A percentile compares a stretch with the other conserved stretches of the same genome.
Evolutionary conservation across 805 yeast genomes (phyloP).

Genomic region (Kodamaea nitidulidarum): DNA sequence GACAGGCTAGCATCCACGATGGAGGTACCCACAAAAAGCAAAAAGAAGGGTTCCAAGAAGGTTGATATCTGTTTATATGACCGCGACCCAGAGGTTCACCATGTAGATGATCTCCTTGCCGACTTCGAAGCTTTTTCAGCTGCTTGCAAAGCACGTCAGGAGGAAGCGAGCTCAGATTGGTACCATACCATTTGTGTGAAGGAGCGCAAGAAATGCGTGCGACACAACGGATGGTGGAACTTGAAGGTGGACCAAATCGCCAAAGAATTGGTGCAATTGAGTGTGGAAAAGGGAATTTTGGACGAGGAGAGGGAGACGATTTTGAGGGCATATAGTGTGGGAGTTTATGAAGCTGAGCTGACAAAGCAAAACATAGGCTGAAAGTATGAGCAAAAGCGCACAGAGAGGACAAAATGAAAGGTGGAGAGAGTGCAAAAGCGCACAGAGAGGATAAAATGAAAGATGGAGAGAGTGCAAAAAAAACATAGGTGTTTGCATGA

Average conservation of each 20-base stretch:
- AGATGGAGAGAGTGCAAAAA: too few relatives aligned
- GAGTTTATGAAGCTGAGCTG: slow-evolving; percentile 20
- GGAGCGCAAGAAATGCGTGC: slow-evolving; percentile 53
- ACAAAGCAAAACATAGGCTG: too few relatives aligned
- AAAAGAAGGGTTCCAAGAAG: slow-evolving; percentile 25
- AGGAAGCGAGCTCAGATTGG: slow-evolving; percentile 15
- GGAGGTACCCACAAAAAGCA: slow-evolving; percentile 9
- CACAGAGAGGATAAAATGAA: too few relatives aligned
- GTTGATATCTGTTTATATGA: slow-evolving; percentile 56
- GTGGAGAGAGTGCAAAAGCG: too few relatives aligned
- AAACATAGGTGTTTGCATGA: too few relatives aligned
- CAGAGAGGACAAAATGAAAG: too few relatives aligned
- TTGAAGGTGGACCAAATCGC: slow-evolving; percentile 31
- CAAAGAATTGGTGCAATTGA: slow-evolving; percentile 31
- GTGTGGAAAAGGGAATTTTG: slow-evolving; percentile 26
- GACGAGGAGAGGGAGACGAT: slow-evolving; percentile 25
- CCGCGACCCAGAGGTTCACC: slow-evolving; percentile 8
- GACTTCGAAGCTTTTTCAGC: slow-evolving; percentile 4
- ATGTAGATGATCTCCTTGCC: not conserved
- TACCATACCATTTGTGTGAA: slow-evolving; percentile 38
- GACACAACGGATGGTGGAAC: slow-evolving; percentile 51
- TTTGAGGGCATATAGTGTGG: slow-evolving; percentile 36
- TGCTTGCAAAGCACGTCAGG: slow-evolving; percentile 6
- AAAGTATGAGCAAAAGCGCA: too few relatives aligned
- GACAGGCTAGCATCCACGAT: slow-evolving; percentile 22